Base-by-base conservation (phyloP, 2,329 filamentous ascomycete species). In the Ceratocystis colombiana region DNA sequence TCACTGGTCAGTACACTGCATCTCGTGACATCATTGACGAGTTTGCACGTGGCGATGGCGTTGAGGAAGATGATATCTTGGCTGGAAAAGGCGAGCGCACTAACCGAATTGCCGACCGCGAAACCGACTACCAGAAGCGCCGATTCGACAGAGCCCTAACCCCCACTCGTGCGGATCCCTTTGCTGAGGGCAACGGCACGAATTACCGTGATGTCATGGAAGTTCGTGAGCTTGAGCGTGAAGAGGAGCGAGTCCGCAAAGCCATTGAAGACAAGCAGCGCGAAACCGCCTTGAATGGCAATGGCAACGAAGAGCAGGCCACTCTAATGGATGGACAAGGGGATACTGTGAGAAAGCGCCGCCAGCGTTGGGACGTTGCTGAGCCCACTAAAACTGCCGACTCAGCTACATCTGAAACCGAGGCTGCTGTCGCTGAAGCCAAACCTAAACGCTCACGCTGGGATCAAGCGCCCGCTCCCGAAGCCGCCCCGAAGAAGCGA, bases 71-170 rank as follows among this genome's bases (percentile, higher is more conserved):
- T 68, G 95, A 99, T 72, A 87, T 93, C 5, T 80, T 99, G 69
- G 82, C 91, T 63, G 89, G 88, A 57, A 85, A 87, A 71, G 83
- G 84, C 71, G 94, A 97, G 79, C 89, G 93, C 77, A 89, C 90
- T 75, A 91, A 88, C 67, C 87, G 93, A 72, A 97, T 99, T 73
- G 82, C 87, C 68, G 93, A 95, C 74, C 88, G 94, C 72, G 93
- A 97, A 79, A 95, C 91, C 69, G 93, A 97, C 73, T 99, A 99
- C 75, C 95, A 99, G 77, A 96, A 96, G 78, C 89, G 92, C 70
- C 86, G 92, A 68, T 95, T 96, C 75, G 87, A 96, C 74, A 90
- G 94, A 69, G 86, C 84, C 64, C 80, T 97, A 69, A 94, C 90
- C 25, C 91, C 92, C 3, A 91, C 89, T 7, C 86, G 90, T 72